These are phyloP conservation scores for Monosporascus sp. DNA, from an alignment of 2,329 filamentous ascomycete species.

Conservation along the genomic window DNA sequence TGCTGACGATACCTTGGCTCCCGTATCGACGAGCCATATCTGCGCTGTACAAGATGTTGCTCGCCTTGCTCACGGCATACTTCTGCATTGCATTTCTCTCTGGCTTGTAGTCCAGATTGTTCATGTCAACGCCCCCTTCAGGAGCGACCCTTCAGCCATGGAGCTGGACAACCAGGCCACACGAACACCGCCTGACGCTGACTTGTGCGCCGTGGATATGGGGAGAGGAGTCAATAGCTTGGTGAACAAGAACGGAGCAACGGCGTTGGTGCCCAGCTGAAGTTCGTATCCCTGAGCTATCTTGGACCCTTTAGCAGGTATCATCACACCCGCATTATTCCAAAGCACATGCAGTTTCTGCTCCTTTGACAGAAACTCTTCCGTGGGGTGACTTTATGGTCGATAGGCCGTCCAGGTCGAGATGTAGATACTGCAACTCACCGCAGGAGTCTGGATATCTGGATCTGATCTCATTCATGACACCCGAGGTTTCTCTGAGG, in stretches of 20 bases:
- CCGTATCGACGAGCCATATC: conserved; percentile 10
- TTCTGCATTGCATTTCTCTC: conserved; percentile 5
- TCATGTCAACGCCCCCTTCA: conserved; percentile 6
- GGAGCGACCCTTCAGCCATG: conserved; percentile 4
- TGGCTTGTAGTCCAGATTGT: conserved; percentile 12
- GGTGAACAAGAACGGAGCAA: conserved; percentile 16
- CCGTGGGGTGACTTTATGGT: conserved; percentile 5
- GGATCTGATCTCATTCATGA: conserved; percentile 1
- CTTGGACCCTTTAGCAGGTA: conserved; percentile 23
- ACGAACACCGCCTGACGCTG: conserved; percentile 9
- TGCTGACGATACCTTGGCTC: conserved; percentile 9
- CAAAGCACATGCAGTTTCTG: conserved; percentile 27
- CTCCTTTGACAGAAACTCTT: conserved; percentile 9
- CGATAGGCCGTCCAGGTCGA: conserved; percentile 1
- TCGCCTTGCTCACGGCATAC: conserved; percentile 14
- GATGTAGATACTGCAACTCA: not conserved
- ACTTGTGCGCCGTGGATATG: conserved; percentile 3
- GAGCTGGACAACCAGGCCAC: conserved; percentile 15
- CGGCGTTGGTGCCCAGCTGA: conserved; percentile 18
- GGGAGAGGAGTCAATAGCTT: conserved; percentile 12
- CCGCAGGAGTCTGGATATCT: not conserved
- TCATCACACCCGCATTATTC: conserved; percentile 33
- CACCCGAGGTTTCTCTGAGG: conserved; percentile 9
- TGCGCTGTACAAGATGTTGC: conserved; percentile 10
- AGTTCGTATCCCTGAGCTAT: conserved; percentile 22